Base-by-base conservation (phyloP, 345 rosid genomes). In the Ricinus communis region DNA sequence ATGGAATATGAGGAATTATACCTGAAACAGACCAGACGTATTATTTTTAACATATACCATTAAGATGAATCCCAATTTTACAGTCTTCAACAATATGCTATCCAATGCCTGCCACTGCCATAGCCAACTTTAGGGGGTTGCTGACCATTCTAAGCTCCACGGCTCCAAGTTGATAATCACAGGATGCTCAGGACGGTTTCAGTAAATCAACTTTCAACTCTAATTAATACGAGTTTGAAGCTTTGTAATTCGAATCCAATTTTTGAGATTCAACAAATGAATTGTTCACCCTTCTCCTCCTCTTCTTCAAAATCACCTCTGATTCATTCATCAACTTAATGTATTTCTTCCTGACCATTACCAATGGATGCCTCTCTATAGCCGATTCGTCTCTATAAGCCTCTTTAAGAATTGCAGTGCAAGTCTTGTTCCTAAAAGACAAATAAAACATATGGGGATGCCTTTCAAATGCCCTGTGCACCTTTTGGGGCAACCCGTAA, bases 391-490 rank as follows among this genome's bases (percentile, higher is more conserved):
- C 87, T 5, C 76, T 66, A 77, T 82, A 88, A 71, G 97, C 84
- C 84, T 93, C 92, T 84, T 89, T 93, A 21, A 93, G 88, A 71
- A 93, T 84, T 1, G 88, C 88, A 1, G 96, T 87, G 70, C 98
- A 83, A 11, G 96, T 93, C 40, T 86, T 85, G 50, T 84, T 91
- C 85, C 68, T 87, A 66, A 82, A 77, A 71, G 96, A 89, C 85
- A 89, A 78, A 81, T 89, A 93, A 70, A 93, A 93, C 24, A 89
- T 73, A 55, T 86, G 86, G 3, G 96, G 90, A 82, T 93, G 97
- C 78, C 97, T 87, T 84, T 93, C 96, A 80, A 91, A 93, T 0
- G 96, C 93, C 86, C 81, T 93, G 73, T 93, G 98, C 66, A 89
- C 84, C 14, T 74, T 78, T 62, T 78, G 81, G 8, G 81, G 81